phyloP scores from a whole-genome alignment of 2,329 filamentous ascomycete genomes.

The Colletotrichum godetiae region DNA sequence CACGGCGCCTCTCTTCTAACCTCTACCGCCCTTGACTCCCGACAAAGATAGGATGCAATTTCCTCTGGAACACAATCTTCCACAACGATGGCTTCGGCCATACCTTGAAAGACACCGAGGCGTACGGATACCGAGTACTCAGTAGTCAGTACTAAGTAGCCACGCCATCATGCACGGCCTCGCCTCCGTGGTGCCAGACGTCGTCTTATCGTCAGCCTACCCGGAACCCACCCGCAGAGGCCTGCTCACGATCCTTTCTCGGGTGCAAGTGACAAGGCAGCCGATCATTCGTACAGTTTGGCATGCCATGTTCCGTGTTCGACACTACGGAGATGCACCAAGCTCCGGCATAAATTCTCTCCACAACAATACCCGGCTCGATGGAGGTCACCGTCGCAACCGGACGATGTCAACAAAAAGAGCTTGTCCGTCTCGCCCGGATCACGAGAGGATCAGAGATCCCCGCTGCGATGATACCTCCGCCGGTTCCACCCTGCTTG shows the following conservation, averaged over 20 bases:
- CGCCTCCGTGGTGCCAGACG: neutral
- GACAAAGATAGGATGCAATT: constrained; percentile 18
- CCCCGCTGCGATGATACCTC: constrained; percentile 22
- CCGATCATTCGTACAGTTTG: constrained; percentile 9
- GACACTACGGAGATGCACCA: neutral
- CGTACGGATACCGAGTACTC: neutral
- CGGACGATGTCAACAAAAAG: neutral
- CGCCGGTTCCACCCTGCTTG: constrained; percentile 23
- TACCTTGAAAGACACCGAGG: constrained; percentile 2
- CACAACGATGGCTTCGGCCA: constrained; percentile 21
- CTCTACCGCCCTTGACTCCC: constrained; percentile 2
- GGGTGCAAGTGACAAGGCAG: neutral
- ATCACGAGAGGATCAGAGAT: constrained; percentile 11
- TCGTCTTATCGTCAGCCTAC: constrained; percentile 10
- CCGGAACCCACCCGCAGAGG: neutral
- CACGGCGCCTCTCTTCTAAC: constrained; percentile 12
- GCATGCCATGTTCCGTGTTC: constrained; percentile 1
- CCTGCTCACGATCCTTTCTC: constrained; percentile 1
- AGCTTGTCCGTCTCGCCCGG: constrained; percentile 6
- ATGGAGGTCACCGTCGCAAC: constrained; percentile 18
- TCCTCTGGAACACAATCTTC: neutral
- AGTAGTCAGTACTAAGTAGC: neutral
- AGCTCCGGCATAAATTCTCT: neutral
- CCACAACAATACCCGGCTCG: constrained; percentile 1
- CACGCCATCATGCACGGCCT: neutral